Evolutionary conservation across 2,329 filamentous ascomycete species (phyloP).

Genomic region (Sphaceloma murrayae): DNA sequence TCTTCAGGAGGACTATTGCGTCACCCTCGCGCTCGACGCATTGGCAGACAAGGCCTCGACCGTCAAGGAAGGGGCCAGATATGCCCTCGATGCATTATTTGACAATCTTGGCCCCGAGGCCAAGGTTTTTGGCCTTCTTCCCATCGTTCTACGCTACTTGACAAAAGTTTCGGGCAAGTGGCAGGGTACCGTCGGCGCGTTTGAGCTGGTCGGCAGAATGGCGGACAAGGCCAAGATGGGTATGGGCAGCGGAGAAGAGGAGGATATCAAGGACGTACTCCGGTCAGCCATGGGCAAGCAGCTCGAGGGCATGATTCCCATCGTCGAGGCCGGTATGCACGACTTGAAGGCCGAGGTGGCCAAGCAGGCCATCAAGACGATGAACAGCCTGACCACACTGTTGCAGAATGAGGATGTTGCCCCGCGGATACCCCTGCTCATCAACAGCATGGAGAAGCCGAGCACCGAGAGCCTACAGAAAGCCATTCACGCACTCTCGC

Average conservation of each 20-base stretch:
- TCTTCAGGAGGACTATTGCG: slow-evolving; percentile 65
- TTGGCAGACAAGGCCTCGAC: slow-evolving; percentile 83
- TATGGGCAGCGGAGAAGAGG: slow-evolving; percentile 73
- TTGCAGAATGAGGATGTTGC: slow-evolving; percentile 95
- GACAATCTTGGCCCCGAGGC: slow-evolving; percentile 69
- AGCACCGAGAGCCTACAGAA: slow-evolving; percentile 82
- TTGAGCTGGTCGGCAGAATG: slow-evolving; percentile 79
- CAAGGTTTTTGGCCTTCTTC: slow-evolving; percentile 71
- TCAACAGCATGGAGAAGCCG: slow-evolving; percentile 92
- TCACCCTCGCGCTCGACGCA: slow-evolving; percentile 67
- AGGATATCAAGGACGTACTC: slow-evolving; percentile 77
- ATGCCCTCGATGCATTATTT: slow-evolving; percentile 85
- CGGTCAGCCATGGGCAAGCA: slow-evolving; percentile 83
- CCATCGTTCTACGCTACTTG: slow-evolving; percentile 65
- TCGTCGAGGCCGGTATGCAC: slow-evolving; percentile 90
- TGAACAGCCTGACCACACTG: slow-evolving; percentile 80
- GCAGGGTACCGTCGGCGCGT: slow-evolving; percentile 88
- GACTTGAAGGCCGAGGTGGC: slow-evolving; percentile 79
- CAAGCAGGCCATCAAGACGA: slow-evolving; percentile 85
- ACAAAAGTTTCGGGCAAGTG: slow-evolving; percentile 83
- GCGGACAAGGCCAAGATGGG: slow-evolving; percentile 87
- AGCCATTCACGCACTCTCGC: slow-evolving; percentile 90
- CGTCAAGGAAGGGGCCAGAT: slow-evolving; percentile 85
- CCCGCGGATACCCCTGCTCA: slow-evolving; percentile 79
- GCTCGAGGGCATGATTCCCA: slow-evolving; percentile 76